A percentile compares a stretch with the other conserved stretches of the same genome.
phyloP scores from a whole-genome alignment of 2,329 filamentous ascomycete species.

The Talaromyces marneffei region DNA sequence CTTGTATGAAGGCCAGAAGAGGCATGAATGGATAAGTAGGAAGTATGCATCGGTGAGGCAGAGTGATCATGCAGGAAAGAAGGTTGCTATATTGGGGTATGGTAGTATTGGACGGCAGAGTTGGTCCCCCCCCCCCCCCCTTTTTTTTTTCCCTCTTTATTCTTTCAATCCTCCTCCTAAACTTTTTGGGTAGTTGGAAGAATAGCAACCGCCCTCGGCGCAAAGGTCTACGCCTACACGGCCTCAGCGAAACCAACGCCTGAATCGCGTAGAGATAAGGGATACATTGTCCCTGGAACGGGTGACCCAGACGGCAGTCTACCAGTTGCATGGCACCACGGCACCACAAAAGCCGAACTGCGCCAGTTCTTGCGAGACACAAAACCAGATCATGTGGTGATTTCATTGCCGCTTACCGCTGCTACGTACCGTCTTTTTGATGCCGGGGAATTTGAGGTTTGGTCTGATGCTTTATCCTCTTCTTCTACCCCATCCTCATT shows the following conservation, averaged over 20 bases:
- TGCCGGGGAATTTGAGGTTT: conserved; percentile 48
- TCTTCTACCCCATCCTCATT: neutral
- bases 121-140: conserved; percentile 25
- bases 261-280: conserved; percentile 57
- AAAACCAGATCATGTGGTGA: conserved; percentile 53
- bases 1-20: conserved; percentile 54
- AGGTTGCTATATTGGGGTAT: conserved; percentile 57
- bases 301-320: conserved; percentile 53
- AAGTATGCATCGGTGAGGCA: conserved; percentile 1
- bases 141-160: neutral
- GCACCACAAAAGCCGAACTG: conserved; percentile 47
- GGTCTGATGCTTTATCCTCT: conserved; percentile 34
- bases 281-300: conserved; percentile 64
- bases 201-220: conserved; percentile 60
- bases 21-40: conserved; percentile 44
- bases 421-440: conserved; percentile 53
- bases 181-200: conserved; percentile 40
- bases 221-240: conserved; percentile 70
- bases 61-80: conserved; percentile 51
- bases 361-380: conserved; percentile 48
- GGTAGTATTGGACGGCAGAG: conserved; percentile 58
- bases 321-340: conserved; percentile 53
- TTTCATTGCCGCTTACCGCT: conserved; percentile 53
- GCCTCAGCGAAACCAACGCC: conserved; percentile 62
- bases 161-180: no score